Conservation (phyloP, 2,329 filamentous ascomycete genomes). For the Botrytis tulipae region DNA sequence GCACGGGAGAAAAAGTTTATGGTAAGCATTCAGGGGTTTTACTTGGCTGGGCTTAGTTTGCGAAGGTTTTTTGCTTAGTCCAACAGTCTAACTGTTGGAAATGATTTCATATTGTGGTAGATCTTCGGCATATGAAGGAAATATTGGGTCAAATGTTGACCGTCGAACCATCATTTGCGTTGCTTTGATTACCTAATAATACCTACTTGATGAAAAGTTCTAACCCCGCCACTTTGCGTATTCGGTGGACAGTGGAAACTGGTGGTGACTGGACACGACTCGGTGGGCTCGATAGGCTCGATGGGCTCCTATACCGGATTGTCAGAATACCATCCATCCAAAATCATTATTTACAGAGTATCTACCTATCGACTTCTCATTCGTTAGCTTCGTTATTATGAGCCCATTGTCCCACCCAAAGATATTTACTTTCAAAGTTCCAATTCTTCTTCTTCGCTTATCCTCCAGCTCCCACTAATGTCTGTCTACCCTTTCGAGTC, state of each 20-base stretch:
- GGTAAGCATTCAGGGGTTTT: constrained; percentile 13
- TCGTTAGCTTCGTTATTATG: not conserved
- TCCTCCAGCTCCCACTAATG: not conserved
- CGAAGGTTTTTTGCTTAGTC: not conserved
- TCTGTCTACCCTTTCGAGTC: not conserved
- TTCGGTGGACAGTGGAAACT: not conserved
- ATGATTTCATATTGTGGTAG: not conserved
- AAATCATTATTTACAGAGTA: not conserved
- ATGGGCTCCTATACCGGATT: not conserved
- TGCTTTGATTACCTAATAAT: not conserved
- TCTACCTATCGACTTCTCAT: not conserved
- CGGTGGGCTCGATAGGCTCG: not conserved
- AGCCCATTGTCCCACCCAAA: not conserved
- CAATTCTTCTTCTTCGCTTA: not conserved
- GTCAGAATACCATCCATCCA: not conserved
- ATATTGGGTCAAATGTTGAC: not conserved
- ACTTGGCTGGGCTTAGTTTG: constrained; percentile 7
- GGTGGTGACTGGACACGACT: not conserved
- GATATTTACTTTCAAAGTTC: not conserved
- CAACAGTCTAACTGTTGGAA: not conserved
- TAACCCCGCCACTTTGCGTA: not conserved
- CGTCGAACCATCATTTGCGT: not conserved
- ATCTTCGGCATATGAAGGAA: not conserved
- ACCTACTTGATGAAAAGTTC: not conserved
- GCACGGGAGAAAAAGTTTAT: not conserved